Evolutionary conservation across 192 early-diverging fungal genomes (phyloP).

Genomic region (Backusella australiensis): DNA sequence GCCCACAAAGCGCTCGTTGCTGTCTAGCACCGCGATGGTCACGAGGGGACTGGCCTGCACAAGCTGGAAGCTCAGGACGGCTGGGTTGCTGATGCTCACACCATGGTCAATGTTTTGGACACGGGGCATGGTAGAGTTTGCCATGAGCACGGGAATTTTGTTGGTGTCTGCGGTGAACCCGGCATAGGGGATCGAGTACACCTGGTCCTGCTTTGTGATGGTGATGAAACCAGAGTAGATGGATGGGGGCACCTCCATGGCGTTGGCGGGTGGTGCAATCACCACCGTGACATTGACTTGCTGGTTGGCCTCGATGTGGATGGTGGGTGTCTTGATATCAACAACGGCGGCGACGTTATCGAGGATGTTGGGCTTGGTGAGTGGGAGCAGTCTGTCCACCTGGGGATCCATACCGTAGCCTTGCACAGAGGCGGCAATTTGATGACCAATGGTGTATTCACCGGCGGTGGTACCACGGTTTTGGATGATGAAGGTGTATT

Average conservation of each 20-base stretch:
- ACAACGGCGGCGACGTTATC: conserved; percentile 25
- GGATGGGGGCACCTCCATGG: conserved; percentile 23
- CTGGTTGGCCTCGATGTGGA: conserved; percentile 34
- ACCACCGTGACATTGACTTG: conserved; percentile 31
- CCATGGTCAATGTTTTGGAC: background rate
- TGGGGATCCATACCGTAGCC: conserved; percentile 29
- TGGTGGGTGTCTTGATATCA: conserved; percentile 10
- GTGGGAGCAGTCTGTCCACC: background rate
- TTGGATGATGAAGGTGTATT: conserved; percentile 38
- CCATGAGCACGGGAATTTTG: conserved; percentile 17
- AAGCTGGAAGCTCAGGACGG: conserved; percentile 9
- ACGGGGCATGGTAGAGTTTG: conserved; percentile 14
- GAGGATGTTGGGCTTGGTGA: conserved; percentile 16
- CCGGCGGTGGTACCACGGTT: conserved; percentile 34
- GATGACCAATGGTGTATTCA: conserved; percentile 37
- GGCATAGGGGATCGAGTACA: conserved; percentile 24
- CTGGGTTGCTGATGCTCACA: background rate
- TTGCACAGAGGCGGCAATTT: conserved; percentile 38
- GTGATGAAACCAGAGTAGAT: conserved; percentile 52
- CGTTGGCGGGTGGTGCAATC: conserved; percentile 41
- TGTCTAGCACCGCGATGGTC: conserved; percentile 8
- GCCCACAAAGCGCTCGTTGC: background rate
- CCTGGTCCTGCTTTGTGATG: conserved; percentile 8
- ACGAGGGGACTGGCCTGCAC: conserved; percentile 7
- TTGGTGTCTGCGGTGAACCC: conserved; percentile 13